phyloP scores from a whole-genome alignment of 257 asterid genomes.

The Fraxinus pennsylvanica region DNA sequence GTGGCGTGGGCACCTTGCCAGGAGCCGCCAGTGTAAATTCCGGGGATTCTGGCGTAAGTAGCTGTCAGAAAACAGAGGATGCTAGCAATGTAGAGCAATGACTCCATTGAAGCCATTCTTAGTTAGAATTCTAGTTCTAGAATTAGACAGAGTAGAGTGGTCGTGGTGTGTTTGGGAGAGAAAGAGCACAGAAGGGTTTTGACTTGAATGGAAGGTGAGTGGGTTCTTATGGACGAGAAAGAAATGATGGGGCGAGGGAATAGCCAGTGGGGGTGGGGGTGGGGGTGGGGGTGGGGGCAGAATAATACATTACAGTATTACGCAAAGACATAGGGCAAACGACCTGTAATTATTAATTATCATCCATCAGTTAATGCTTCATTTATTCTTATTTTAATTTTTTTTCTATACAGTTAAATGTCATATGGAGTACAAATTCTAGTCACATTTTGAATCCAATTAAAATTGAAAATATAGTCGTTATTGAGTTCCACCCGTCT shows the following conservation, averaged over 20 bases:
- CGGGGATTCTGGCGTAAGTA: conserved; percentile 41
- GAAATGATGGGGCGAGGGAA: not conserved
- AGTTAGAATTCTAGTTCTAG: not conserved
- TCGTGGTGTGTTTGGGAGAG: not conserved
- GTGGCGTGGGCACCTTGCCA: conserved; percentile 60
- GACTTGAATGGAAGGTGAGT: conserved; percentile 24
- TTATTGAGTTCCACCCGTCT: too few relatives aligned
- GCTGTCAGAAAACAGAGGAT: conserved; percentile 32
- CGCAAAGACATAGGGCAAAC: not conserved
- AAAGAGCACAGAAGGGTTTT: not conserved
- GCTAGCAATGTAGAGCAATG: conserved; percentile 26
- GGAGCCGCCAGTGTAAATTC: conserved; percentile 40
- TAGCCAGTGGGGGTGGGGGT: too few relatives aligned
- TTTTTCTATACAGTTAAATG: not conserved
- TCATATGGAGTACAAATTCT: too few relatives aligned
- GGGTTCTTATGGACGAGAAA: conserved; percentile 31
- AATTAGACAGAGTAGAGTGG: not conserved
- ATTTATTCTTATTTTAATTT: not conserved
- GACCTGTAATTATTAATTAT: not conserved
- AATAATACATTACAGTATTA: not conserved
- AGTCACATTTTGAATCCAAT: too few relatives aligned
- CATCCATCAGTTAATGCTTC: not conserved
- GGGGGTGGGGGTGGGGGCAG: not conserved
- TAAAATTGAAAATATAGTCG: too few relatives aligned
- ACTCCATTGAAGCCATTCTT: not conserved